Evolutionary conservation across 2,329 filamentous ascomycete species (phyloP).

Genomic region (Epichloe sylvatica): DNA sequence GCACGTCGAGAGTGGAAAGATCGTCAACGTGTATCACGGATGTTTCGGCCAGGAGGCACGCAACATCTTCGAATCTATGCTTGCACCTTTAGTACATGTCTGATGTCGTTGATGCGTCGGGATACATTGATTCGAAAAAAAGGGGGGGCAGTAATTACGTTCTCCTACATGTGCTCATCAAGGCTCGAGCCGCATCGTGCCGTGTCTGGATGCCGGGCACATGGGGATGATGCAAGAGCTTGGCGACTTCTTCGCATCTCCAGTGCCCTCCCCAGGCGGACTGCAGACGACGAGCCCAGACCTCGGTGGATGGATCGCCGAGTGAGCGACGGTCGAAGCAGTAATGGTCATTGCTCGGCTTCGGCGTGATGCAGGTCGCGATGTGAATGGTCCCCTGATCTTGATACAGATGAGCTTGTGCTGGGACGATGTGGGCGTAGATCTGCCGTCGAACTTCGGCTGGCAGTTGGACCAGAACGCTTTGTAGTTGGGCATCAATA

Average conservation of each 20-base stretch:
- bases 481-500: not conserved
- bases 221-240: not conserved
- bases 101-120: not conserved
- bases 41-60: constrained; percentile 1
- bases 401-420: constrained; percentile 1
- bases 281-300: constrained; percentile 6
- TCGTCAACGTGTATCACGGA: constrained; percentile 2
- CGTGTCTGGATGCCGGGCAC: not conserved
- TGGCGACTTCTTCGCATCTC: constrained; percentile 7
- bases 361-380: constrained; percentile 3
- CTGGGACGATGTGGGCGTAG: constrained; percentile 1
- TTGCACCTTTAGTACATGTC: not conserved
- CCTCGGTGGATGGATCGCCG: constrained; percentile 4
- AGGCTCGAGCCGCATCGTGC: not conserved
- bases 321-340: constrained; percentile 7
- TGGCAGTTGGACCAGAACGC: not conserved
- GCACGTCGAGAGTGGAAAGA: not conserved
- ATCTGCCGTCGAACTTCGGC: constrained; percentile 3
- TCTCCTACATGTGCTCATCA: constrained; percentile 5
- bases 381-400: not conserved
- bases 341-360: constrained; percentile 1
- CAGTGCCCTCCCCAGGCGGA: constrained; percentile 6
- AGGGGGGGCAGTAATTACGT: not conserved
- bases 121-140: too few relatives aligned
- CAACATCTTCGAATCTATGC: constrained; percentile 3